Base-by-base conservation (phyloP, 495 filamentous ascomycete species). In the Pseudomonodictys pantanalensis region DNA sequence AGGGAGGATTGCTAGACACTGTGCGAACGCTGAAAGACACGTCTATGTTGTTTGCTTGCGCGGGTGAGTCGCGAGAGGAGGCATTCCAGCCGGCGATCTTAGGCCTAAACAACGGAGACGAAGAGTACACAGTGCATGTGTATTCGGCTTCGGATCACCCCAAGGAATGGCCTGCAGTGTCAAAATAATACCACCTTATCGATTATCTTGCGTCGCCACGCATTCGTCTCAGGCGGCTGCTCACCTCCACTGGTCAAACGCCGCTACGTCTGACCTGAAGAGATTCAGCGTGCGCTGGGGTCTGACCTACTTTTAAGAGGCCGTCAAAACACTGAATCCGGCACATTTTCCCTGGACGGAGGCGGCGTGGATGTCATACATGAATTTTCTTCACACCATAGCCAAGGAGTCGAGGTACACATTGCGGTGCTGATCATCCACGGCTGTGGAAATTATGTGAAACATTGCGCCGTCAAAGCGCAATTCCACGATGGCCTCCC, bases 241-340 rank as follows among this genome's bases (percentile, higher is more conserved):
- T 75, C 54, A 46, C 39, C 10, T 23, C 52, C 8, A 6, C 32
- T 3, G 3, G n/a, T n/a, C n/a, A n/a, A n/a, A n/a, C n/a, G n/a
- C 12, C 17, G 12, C 9, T 18, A 17, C 49, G 23, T 62, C 73
- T 0, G 58, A 69, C 2, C 55, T 78, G 22, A 75, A 73, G 41
- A 66, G 77, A 3, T 75, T 78, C 60, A 73, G 68, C 0, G 63
- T 77, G 0, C 75, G 77, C 58, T 78, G 75, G 75, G 75, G 75
- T 2, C 70, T 74, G 15, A 77, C 77, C 35, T 77, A 77, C 53
- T 18, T 33, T 0, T 78, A 74, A 75, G 39, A 64, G 6, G 71
- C 76, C 0, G 54, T 57, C 17, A 48, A 64, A 32, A 72, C 76
- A 28, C 56, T 62, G 0, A 61, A 57, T 1, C 42, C 77, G 10